These are phyloP conservation scores for Coemansia sp. DNA, from an alignment of 192 early-diverging fungal species.

Conservation along the genomic window DNA sequence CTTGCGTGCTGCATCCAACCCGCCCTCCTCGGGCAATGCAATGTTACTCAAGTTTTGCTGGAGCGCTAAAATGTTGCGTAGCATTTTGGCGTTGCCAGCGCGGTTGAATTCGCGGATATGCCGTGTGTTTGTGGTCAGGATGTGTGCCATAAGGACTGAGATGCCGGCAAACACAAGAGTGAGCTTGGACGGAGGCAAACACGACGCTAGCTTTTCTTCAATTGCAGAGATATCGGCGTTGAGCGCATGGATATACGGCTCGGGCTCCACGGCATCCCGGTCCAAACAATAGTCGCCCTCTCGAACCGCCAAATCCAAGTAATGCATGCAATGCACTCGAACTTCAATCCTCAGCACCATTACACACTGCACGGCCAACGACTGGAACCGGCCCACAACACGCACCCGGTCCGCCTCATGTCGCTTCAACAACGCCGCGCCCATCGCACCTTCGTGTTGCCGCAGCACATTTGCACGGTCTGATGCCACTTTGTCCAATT, in stretches of 20 bases:
- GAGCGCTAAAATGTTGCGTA: constrained; percentile 78
- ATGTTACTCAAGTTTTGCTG: constrained; percentile 89
- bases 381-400: constrained; percentile 63
- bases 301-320: constrained; percentile 82
- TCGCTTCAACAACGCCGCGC: constrained; percentile 53
- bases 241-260: constrained; percentile 79
- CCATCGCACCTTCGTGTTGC: constrained; percentile 41
- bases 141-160: constrained; percentile 67
- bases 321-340: constrained; percentile 81
- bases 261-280: constrained; percentile 77
- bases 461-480: constrained; percentile 30
- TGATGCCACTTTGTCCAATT: constrained; percentile 29
- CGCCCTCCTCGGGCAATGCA: constrained; percentile 59
- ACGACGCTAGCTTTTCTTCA: constrained; percentile 68
- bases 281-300: constrained; percentile 84
- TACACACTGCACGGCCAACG: constrained; percentile 74
- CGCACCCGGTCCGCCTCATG: constrained; percentile 41
- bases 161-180: constrained; percentile 83
- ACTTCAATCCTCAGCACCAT: constrained; percentile 82
- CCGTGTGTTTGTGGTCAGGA: constrained; percentile 63
- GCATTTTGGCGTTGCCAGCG: constrained; percentile 72
- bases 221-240: constrained; percentile 74
- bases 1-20: constrained; percentile 63
- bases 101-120: constrained; percentile 67
- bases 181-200: constrained; percentile 61